Percentiles rank a stretch among this genome's conserved stretches.
Evolutionary conservation across 2,329 filamentous ascomycete species (phyloP).

Genomic region (Ophiocordyceps sinensis): DNA sequence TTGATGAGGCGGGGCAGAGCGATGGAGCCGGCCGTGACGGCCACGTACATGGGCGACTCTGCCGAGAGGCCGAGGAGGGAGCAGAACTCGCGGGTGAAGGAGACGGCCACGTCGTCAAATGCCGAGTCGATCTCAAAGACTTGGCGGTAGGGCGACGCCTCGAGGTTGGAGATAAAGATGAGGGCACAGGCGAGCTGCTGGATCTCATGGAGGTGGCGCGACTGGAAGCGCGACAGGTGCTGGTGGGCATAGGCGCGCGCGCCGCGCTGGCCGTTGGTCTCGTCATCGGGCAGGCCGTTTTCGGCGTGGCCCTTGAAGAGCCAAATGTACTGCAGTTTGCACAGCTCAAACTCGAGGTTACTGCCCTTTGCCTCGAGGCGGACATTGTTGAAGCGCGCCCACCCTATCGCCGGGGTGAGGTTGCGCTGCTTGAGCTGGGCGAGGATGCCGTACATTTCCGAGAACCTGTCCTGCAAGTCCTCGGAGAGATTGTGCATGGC

Average conservation of each 20-base stretch:
- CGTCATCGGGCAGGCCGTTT: constrained; percentile 40
- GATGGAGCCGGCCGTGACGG: constrained; percentile 82
- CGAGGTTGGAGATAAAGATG: constrained; percentile 62
- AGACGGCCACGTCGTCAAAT: constrained; percentile 72
- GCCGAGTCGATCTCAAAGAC: constrained; percentile 63
- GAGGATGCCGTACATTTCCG: constrained; percentile 82
- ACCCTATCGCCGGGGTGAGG: constrained; percentile 70
- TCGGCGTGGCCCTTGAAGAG: constrained; percentile 53
- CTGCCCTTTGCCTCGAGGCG: constrained; percentile 70
- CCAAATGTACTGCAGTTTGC: constrained; percentile 79
- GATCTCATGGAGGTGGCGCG: constrained; percentile 64
- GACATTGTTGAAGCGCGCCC: constrained; percentile 59
- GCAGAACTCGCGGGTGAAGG: constrained; percentile 91
- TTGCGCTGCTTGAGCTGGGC: constrained; percentile 62
- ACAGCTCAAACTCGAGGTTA: constrained; percentile 90
- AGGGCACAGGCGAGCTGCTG: constrained; percentile 70
- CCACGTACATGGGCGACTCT: constrained; percentile 84
- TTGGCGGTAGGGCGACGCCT: constrained; percentile 60
- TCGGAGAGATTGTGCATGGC: constrained; percentile 14
- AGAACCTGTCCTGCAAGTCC: constrained; percentile 66
- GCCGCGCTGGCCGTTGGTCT: constrained; percentile 38
- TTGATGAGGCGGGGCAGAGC: constrained; percentile 82
- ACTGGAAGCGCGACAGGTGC: constrained; percentile 62
- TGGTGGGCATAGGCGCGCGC: constrained; percentile 64
- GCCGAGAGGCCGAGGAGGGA: constrained; percentile 78